Evolutionary conservation across 257 asterid species (phyloP), one percentile per base, ranked within the genome.

Genomic region (Jasminum sambac): DNA sequence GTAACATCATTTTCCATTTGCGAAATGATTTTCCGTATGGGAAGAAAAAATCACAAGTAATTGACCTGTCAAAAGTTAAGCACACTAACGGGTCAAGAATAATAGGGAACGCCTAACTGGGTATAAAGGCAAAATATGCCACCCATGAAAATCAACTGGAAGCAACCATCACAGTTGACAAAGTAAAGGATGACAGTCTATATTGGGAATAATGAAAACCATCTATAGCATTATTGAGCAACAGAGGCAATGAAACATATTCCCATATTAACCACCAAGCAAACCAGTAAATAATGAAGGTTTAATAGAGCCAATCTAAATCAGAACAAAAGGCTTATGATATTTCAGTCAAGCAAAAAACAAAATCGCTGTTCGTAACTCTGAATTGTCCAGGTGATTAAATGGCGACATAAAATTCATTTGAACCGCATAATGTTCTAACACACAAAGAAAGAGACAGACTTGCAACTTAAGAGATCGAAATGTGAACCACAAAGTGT

Each of bases 391-490:
- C 55, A 40, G 16, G 42, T 41, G 39, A 41, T 36, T 38, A 37
- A 63, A 63, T 34, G 38, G 42, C 36, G 6, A 65, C 26, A n/a
- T 9, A 65, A n/a, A n/a, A 64, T 11, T 37, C 70, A 65, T 39
- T 38, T 8, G 6, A 41, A 65, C 57, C 21, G 12, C 39, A 41
- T 39, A 65, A 24, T 11, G 23, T 65, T 40, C 58, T 5, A 7
- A 30, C 26, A 60, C 36, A 4, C 0, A 64, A 38, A 62, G 26
- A 30, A 64, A 73, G 57, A 25, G 30, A 41, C 70, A 21, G 64
- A 46, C 37, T 57, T 73, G 24, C 63, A 55, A 57, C 19, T 62
- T 57, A 26, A 66, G 46, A 10, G n/a, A 58, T 50, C 61, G 12
- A 41, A 72, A n/a, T 6, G 19, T 57, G 40, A 55, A 48, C 46